A percentile compares a stretch with the other conserved stretches of the same genome.
Conservation (phyloP, 495 filamentous ascomycete genomes). For the Aspergillus carlsbadensis region DNA sequence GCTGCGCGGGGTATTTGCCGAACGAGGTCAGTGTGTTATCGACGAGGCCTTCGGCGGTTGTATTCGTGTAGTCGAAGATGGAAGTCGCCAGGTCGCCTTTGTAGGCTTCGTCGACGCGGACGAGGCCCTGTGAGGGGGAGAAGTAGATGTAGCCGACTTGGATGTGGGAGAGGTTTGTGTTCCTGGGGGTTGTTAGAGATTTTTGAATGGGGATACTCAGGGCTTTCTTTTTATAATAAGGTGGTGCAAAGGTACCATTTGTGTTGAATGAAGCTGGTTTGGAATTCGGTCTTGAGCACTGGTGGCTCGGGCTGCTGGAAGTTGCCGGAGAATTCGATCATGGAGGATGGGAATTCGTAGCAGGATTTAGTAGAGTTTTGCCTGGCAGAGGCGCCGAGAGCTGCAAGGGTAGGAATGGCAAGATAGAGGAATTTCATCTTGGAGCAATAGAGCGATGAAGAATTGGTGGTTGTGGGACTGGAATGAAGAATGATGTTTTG, state of each 20-base stretch:
- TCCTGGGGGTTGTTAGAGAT: constrained; percentile 20
- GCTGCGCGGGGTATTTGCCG: background rate
- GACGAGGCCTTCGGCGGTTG: constrained; percentile 25
- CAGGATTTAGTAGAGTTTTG: constrained; percentile 6
- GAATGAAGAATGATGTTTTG: no score
- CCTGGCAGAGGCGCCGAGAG: background rate
- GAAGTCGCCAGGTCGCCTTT: constrained; percentile 25
- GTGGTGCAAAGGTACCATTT: constrained; percentile 21
- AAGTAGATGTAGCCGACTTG: constrained; percentile 29
- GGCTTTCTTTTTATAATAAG: no score
- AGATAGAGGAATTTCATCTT: background rate
- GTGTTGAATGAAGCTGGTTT: constrained; percentile 30
- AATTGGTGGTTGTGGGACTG: no score
- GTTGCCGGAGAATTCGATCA: constrained; percentile 20
- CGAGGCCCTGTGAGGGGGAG: constrained; percentile 22
- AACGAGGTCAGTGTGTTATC: constrained; percentile 26
- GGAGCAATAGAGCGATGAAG: no score
- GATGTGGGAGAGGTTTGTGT: constrained; percentile 31
- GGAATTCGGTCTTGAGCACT: constrained; percentile 23
- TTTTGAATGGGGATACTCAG: background rate
- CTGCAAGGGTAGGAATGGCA: background rate
- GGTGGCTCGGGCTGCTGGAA: constrained; percentile 30
- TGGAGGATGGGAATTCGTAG: constrained; percentile 17
- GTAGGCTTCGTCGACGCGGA: constrained; percentile 29
- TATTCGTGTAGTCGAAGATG: constrained; percentile 31